Evolutionary conservation across 495 filamentous ascomycete species (phyloP), one percentile per base, ranked within the genome.

Genomic region (Daldinia bambusicola): DNA sequence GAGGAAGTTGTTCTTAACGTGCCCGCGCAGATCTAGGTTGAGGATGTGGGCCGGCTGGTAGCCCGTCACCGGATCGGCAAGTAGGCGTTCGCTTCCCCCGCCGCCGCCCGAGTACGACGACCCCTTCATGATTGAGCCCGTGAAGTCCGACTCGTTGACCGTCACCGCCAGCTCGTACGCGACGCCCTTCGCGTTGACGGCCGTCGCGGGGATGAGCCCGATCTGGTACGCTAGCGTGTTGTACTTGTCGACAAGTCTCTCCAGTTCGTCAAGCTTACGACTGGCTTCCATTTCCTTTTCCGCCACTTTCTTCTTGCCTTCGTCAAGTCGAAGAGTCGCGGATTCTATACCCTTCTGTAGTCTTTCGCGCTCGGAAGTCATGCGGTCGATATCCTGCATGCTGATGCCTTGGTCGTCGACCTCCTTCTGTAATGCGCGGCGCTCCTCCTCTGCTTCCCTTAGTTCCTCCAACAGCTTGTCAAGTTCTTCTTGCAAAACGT

Each of bases 331-430:
- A 66, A 84, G 80, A 18, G 86, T 82, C 0, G 93, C 91, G 10
- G 90, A 85, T 63, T 96, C 91, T 56, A 97, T 89, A 41, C 87
- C 91, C 74, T 90, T 95, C 57, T 95, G 91, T 36, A 98, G 86
- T 12, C 96, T 90, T 75, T 98, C 95, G 36, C 94, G 89, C 77
- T 98, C 95, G 20, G 90, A 89, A 69, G 92, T 97, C 95, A 99
- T 97, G 74, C 94, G 94, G 84, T 99, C 95, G 77, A 99, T 98
- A 83, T 98, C 96, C 77, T 93, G 90, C 75, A 96, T 94, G 52
- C 92, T 95, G 71, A 99, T 93, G 4, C 95, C 95, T 75, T 96
- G 93, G 66, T 89, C 89, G 76, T 98, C 94, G 41, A 99, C 92
- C 14, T 91, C 89, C 36, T 89, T 87, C 75, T 98, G 93, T 30